phyloP scores from a whole-genome alignment of 78 protist species.

The Andalucia godoyi region DNA sequence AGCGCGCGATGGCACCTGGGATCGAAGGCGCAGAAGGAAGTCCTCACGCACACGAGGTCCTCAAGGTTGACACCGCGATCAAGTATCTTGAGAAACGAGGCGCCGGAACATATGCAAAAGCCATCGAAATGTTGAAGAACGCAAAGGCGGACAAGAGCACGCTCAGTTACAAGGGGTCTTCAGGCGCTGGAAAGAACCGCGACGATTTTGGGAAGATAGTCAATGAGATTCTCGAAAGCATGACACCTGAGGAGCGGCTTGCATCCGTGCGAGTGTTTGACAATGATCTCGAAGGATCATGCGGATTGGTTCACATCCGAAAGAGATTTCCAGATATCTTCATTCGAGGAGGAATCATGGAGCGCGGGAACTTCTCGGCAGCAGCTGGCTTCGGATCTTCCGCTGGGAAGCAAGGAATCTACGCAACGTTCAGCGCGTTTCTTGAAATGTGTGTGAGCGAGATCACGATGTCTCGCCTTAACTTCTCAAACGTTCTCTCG shows the following conservation, averaged over 20 bases:
- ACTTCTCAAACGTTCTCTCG: slow-evolving; percentile 23
- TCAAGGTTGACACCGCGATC: slow-evolving; percentile 5
- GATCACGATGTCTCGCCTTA: slow-evolving; percentile 23
- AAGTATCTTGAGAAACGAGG: neutral
- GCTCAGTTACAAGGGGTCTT: slow-evolving; percentile 2
- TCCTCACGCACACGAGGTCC: slow-evolving; percentile 15
- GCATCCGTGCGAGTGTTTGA: slow-evolving; percentile 3
- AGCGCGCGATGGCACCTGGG: slow-evolving; percentile 20
- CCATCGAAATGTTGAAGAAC: neutral
- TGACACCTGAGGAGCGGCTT: slow-evolving; percentile 6
- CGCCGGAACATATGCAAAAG: neutral
- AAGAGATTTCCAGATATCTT: slow-evolving; percentile 12
- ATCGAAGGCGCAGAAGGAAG: slow-evolving; percentile 10
- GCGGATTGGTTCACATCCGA: slow-evolving; percentile 14
- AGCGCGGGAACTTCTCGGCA: slow-evolving; percentile 20
- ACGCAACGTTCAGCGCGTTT: slow-evolving; percentile 19
- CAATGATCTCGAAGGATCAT: slow-evolving; percentile 21
- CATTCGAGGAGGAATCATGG: slow-evolving; percentile 18
- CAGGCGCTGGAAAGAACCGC: neutral
- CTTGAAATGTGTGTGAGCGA: slow-evolving; percentile 15
- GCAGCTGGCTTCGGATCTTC: neutral
- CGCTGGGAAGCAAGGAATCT: slow-evolving; percentile 15
- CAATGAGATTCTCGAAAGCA: neutral
- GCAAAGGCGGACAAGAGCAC: neutral
- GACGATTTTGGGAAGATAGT: neutral